Percentiles rank a stretch among this genome's conserved stretches.
Conservation (phyloP, 495 filamentous ascomycete genomes). For the Daldinia loculata region DNA sequence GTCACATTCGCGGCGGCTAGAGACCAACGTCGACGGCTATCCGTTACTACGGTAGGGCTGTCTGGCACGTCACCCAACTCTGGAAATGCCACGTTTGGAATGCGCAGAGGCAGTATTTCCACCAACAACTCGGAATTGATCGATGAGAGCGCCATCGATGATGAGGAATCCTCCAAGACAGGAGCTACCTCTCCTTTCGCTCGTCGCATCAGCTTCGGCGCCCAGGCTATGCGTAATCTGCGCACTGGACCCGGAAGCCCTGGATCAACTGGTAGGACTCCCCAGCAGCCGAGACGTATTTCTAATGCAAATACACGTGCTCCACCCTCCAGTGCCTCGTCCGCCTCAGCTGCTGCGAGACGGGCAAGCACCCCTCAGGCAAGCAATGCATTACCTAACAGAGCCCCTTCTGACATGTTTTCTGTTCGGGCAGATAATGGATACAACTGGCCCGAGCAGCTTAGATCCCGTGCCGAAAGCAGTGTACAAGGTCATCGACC, state of each 20-base stretch:
- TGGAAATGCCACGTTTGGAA: slow-evolving; percentile 61
- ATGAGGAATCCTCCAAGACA: slow-evolving; percentile 66
- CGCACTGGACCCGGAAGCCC: slow-evolving; percentile 55
- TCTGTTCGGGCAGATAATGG: slow-evolving; percentile 76
- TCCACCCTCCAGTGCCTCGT: slow-evolving; percentile 32
- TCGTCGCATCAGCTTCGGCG: slow-evolving; percentile 90
- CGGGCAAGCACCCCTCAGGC: slow-evolving; percentile 56
- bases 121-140: slow-evolving; percentile 77
- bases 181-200: slow-evolving; percentile 78
- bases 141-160: slow-evolving; percentile 89
- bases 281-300: slow-evolving; percentile 35
- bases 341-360: slow-evolving; percentile 38
- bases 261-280: slow-evolving; percentile 60
- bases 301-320: slow-evolving; percentile 36
- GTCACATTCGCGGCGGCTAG: slow-evolving; percentile 72
- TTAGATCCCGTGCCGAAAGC: slow-evolving; percentile 87
- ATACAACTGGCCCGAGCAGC: slow-evolving; percentile 94
- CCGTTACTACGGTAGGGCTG: slow-evolving; percentile 84
- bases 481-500: slow-evolving; percentile 68
- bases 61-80: slow-evolving; percentile 78
- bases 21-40: slow-evolving; percentile 83
- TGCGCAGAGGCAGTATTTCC: slow-evolving; percentile 78
- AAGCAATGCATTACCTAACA: slow-evolving; percentile 62
- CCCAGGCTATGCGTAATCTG: slow-evolving; percentile 73
- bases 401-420: slow-evolving; percentile 68